Evolutionary conservation across 805 yeast species (phyloP).

Genomic region (Debaryomyces prosopidis): DNA sequence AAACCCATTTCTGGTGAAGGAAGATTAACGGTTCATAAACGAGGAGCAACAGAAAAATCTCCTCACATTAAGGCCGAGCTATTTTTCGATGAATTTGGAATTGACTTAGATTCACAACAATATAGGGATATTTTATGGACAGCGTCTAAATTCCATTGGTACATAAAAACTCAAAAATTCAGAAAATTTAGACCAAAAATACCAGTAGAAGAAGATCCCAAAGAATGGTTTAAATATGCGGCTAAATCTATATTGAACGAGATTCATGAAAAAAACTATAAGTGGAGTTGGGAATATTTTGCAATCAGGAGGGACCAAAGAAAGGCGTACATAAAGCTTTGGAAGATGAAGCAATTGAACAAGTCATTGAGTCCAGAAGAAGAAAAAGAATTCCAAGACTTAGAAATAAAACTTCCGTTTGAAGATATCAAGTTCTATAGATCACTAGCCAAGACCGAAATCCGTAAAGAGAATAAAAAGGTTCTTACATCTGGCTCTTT

Average conservation of each 20-base stretch:
- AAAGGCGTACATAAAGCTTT: conserved; percentile 61
- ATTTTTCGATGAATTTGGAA: conserved; percentile 84
- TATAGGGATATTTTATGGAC: conserved; percentile 81
- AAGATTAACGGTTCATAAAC: conserved; percentile 74
- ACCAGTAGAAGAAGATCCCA: conserved; percentile 61
- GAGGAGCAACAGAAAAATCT: conserved; percentile 62
- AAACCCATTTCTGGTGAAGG: conserved; percentile 92
- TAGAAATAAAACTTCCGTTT: conserved; percentile 62
- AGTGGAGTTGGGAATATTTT: conserved; percentile 89
- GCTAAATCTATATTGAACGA: conserved; percentile 75
- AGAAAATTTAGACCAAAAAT: conserved; percentile 65
- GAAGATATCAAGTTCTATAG: conserved; percentile 88
- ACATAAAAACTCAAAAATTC: conserved; percentile 71
- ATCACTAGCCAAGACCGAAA: conserved; percentile 69
- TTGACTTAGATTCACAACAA: conserved; percentile 81
- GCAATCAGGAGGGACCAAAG: conserved; percentile 72
- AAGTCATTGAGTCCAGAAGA: conserved; percentile 28
- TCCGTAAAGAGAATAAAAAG: conserved; percentile 63
- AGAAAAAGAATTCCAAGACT: conserved; percentile 39
- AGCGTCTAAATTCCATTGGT: conserved; percentile 79
- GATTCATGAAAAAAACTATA: conserved; percentile 75
- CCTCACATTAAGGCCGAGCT: conserved; percentile 77
- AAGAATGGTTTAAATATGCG: conserved; percentile 80
- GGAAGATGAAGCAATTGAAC: conserved; percentile 59
- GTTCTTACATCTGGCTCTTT: conserved; percentile 16